Evolutionary conservation across 352 stramenopile genomes (phyloP).

Genomic region (Globisporangium viniferum): DNA sequence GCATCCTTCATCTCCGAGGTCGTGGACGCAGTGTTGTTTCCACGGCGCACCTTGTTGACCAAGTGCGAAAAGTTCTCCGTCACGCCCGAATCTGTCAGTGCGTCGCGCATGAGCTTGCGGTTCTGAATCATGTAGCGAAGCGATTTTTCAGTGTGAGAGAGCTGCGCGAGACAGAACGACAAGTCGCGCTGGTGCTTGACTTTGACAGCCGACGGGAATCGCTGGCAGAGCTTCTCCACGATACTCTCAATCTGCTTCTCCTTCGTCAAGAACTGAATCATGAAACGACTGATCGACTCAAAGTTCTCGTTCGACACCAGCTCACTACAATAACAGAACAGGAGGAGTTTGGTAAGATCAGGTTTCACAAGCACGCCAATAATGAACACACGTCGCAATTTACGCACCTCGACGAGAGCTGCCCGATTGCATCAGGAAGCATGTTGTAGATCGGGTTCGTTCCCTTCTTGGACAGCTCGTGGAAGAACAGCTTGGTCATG

Average conservation of each 20-base stretch:
- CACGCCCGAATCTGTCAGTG: slow-evolving; percentile 90
- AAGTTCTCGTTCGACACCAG: slow-evolving; percentile 90
- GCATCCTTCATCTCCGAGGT: slow-evolving; percentile 73
- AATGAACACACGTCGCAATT: not conserved
- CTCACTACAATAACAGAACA: slow-evolving; percentile 30
- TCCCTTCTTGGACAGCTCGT: slow-evolving; percentile 94
- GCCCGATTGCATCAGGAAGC: slow-evolving; percentile 95
- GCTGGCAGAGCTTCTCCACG: slow-evolving; percentile 92
- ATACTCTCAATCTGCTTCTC: slow-evolving; percentile 89
- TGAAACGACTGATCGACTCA: slow-evolving; percentile 93
- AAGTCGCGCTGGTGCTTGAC: slow-evolving; percentile 82
- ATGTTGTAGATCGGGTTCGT: slow-evolving; percentile 99
- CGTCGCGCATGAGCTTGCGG: slow-evolving; percentile 88
- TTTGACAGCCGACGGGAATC: slow-evolving; percentile 86
- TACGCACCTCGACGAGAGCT: slow-evolving; percentile 77
- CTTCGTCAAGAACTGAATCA: slow-evolving; percentile 98
- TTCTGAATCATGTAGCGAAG: slow-evolving; percentile 91
- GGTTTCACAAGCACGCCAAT: not conserved
- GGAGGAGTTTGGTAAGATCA: not conserved
- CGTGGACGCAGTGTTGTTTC: slow-evolving; percentile 29
- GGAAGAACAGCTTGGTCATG: slow-evolving; percentile 95
- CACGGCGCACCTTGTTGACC: slow-evolving; percentile 53
- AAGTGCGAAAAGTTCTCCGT: slow-evolving; percentile 89
- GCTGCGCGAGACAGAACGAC: slow-evolving; percentile 93
- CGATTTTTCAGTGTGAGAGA: slow-evolving; percentile 93